Percentiles rank a stretch among this genome's conserved stretches.
Evolutionary conservation across 148 eudicot genomes (phyloP).

Genomic region (Rhododendron ovatum): DNA sequence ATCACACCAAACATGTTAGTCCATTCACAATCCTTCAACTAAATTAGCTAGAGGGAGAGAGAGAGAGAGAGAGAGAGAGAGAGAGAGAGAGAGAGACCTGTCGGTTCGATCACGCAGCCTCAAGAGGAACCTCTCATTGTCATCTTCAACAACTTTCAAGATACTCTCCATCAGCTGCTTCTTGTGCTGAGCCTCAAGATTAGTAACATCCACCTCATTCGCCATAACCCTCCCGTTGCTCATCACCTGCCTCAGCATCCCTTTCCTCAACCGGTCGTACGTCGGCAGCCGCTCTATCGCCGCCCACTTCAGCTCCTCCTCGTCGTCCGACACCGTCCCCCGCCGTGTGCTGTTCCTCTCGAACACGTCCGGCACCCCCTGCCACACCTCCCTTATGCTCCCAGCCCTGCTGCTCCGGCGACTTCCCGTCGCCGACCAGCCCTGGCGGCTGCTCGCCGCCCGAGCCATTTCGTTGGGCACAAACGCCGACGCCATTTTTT

Average conservation of each 20-base stretch:
- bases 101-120: slow-evolving; percentile 26
- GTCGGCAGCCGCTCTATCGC: slow-evolving; percentile 26
- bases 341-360: slow-evolving; percentile 6
- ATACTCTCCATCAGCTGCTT: slow-evolving; percentile 25
- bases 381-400: slow-evolving; percentile 26
- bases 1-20: too few relatives aligned
- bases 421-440: neutral
- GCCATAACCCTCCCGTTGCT: slow-evolving; percentile 19
- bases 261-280: slow-evolving; percentile 20
- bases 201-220: slow-evolving; percentile 19
- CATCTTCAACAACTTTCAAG: slow-evolving; percentile 21
- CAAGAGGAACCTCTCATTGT: slow-evolving; percentile 30
- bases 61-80: neutral
- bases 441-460: neutral
- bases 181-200: slow-evolving; percentile 18
- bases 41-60: neutral
- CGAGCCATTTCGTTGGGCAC: neutral
- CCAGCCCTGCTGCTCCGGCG: slow-evolving; percentile 7
- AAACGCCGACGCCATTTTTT: neutral
- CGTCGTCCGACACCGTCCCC: slow-evolving; percentile 15
- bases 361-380: slow-evolving; percentile 21
- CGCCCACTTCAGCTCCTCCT: slow-evolving; percentile 26
- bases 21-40: too few relatives aligned
- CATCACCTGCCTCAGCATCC: slow-evolving; percentile 13
- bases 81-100: slow-evolving; percentile 11